Conservation (phyloP, 73 alveolate genomes). For the Blepharisma japonicum region DNA sequence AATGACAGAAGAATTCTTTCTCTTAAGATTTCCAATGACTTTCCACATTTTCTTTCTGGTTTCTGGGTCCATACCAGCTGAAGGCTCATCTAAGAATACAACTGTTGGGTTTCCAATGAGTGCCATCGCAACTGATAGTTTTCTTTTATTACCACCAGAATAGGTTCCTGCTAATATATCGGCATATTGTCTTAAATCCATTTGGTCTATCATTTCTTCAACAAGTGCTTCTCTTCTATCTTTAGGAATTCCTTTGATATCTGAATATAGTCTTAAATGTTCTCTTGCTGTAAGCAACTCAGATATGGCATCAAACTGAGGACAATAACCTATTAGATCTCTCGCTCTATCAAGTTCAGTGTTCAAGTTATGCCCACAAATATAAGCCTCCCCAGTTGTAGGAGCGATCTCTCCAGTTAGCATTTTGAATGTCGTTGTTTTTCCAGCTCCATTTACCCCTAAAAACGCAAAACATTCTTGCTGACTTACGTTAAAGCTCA, state of each 20-base stretch:
- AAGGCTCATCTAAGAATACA: constrained; percentile 80
- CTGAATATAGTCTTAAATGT: constrained; percentile 89
- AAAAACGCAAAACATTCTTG: constrained; percentile 97
- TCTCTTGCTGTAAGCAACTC: constrained; percentile 91
- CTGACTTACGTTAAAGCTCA: constrained; percentile 84
- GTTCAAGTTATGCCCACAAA: constrained; percentile 78
- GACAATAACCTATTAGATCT: constrained; percentile 94
- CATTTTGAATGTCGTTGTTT: constrained; percentile 93
- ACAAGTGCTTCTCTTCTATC: constrained; percentile 57
- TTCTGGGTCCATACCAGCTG: constrained; percentile 90
- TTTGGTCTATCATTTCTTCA: constrained; percentile 72
- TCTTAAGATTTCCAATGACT: constrained; percentile 73
- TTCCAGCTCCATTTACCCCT: constrained; percentile 99
- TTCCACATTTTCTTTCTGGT: constrained; percentile 87
- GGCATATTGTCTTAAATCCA: constrained; percentile 78
- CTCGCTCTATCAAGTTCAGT: constrained; percentile 75
- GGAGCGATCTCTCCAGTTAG: constrained; percentile 90
- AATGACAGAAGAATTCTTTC: constrained; percentile 85
- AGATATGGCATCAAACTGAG: constrained; percentile 93
- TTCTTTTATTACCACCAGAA: constrained; percentile 97
- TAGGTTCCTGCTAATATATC: constrained; percentile 81
- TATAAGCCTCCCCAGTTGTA: constrained; percentile 78
- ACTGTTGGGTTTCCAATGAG: constrained; percentile 85
- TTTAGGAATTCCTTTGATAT: constrained; percentile 87
- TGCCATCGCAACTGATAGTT: constrained; percentile 95